Conservation (phyloP, 208 protist genomes). For the Acanthamoeba triangularis region DNA sequence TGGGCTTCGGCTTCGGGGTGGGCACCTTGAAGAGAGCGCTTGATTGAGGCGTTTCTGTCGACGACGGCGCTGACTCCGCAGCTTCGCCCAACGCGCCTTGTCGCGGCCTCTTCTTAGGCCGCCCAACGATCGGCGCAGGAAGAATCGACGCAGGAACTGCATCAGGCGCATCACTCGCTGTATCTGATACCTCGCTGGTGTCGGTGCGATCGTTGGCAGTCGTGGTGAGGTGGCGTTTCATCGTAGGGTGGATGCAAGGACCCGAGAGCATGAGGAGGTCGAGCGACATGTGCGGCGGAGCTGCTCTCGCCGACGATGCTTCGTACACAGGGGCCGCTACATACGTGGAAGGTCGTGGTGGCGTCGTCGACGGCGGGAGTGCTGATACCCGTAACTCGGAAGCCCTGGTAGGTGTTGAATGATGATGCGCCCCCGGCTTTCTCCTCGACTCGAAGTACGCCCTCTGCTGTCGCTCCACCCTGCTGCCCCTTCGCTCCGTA, state of each 20-base stretch:
- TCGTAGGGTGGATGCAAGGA: background rate
- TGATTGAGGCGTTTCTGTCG: no score
- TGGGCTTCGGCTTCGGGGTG: background rate
- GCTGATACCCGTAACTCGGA: background rate
- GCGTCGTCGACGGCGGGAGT: background rate
- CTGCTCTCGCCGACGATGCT: background rate
- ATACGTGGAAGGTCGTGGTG: background rate
- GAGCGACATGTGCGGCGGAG: background rate
- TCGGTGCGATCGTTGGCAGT: background rate
- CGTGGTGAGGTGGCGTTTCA: background rate
- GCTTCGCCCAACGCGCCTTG: no score
- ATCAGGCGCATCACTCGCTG: no score
- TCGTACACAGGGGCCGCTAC: background rate
- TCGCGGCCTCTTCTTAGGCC: no score
- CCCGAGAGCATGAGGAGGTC: slow-evolving; percentile 24
- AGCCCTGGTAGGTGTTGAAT: background rate
- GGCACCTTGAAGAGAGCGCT: background rate
- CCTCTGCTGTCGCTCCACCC: background rate
- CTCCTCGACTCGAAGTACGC: slow-evolving; percentile 32
- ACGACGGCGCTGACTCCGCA: no score
- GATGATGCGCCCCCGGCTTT: background rate
- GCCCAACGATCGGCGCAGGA: no score
- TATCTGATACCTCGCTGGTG: no score
- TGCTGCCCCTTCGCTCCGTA: background rate
- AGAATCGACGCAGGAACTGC: no score